Conservation (phyloP, 164 flowering plant species). For the Aristolochia californica region DNA sequence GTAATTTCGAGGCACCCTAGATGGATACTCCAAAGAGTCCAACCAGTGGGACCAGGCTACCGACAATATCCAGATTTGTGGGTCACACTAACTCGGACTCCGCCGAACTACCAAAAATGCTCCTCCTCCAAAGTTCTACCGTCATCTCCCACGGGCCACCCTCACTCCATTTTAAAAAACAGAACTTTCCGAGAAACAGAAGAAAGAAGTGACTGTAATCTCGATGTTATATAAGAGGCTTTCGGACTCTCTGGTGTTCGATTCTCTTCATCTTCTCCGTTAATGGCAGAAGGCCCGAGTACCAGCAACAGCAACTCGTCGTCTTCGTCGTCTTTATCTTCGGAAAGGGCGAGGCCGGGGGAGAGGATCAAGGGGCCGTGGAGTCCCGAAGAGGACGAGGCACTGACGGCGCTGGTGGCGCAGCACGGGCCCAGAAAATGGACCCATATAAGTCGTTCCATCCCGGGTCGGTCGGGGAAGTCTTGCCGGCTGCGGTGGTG, state of each 20-base stretch:
- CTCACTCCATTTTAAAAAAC: no score
- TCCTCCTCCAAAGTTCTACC: no score
- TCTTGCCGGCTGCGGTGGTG: conserved; percentile 89
- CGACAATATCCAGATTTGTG: no score
- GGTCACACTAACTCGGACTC: no score
- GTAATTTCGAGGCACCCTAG: no score
- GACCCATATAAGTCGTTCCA: conserved; percentile 75
- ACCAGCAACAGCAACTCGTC: neutral
- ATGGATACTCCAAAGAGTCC: no score
- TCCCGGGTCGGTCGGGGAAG: conserved; percentile 85
- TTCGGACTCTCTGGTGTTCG: no score
- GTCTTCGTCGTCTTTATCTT: neutral
- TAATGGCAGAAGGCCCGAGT: neutral
- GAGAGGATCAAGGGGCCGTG: conserved; percentile 94
- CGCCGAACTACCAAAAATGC: no score
- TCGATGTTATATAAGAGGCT: no score
- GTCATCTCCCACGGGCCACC: no score
- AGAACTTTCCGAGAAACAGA: neutral
- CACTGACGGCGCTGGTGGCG: conserved; percentile 45
- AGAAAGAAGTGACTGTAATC: no score
- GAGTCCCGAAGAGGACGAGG: conserved; percentile 86
- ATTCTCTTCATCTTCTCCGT: neutral
- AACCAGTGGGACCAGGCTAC: no score
- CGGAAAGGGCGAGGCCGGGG: conserved; percentile 4
- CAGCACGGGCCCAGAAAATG: conserved; percentile 81